phyloP scores from a whole-genome alignment of 2,329 filamentous ascomycete genomes.

The Pseudocercospora vitis region DNA sequence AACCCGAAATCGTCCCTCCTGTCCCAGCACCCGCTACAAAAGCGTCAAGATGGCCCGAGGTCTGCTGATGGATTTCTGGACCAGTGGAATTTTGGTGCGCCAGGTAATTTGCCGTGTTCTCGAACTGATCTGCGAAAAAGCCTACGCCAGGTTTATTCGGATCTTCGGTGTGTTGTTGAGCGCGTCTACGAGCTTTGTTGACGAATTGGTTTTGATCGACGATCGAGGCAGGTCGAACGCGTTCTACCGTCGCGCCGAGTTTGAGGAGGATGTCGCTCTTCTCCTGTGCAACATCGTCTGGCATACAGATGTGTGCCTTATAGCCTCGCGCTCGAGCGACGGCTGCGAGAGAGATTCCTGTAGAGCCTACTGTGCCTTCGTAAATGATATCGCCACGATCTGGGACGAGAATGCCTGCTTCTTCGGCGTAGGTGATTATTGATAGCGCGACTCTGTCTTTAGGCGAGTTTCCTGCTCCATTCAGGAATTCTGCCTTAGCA shows the following conservation, averaged over 20 bases:
- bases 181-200: constrained; percentile 79
- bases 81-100: constrained; percentile 83
- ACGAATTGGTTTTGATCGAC: constrained; percentile 93
- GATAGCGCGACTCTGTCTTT: constrained; percentile 92
- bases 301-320: constrained; percentile 96
- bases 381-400: constrained; percentile 90
- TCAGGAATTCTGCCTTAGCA: constrained; percentile 93
- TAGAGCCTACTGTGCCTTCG: constrained; percentile 94
- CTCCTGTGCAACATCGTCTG: constrained; percentile 82
- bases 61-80: constrained; percentile 83
- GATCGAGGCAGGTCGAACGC: constrained; percentile 87
- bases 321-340: constrained; percentile 87
- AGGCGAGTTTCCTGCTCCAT: constrained; percentile 88
- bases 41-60: constrained; percentile 71
- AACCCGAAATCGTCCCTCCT: constrained; percentile 87
- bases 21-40: constrained; percentile 94
- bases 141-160: constrained; percentile 65
- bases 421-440: constrained; percentile 83
- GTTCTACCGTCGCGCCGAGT: constrained; percentile 88
- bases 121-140: constrained; percentile 96
- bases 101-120: constrained; percentile 82
- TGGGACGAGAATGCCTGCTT: constrained; percentile 70
- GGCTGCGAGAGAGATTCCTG: constrained; percentile 89
- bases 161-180: constrained; percentile 67
- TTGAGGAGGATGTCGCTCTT: constrained; percentile 87